Evolutionary conservation across 1,284 basidiomycete species (phyloP), one percentile per base, ranked within the genome.

Genomic region (Afroboletus lepidellus): DNA sequence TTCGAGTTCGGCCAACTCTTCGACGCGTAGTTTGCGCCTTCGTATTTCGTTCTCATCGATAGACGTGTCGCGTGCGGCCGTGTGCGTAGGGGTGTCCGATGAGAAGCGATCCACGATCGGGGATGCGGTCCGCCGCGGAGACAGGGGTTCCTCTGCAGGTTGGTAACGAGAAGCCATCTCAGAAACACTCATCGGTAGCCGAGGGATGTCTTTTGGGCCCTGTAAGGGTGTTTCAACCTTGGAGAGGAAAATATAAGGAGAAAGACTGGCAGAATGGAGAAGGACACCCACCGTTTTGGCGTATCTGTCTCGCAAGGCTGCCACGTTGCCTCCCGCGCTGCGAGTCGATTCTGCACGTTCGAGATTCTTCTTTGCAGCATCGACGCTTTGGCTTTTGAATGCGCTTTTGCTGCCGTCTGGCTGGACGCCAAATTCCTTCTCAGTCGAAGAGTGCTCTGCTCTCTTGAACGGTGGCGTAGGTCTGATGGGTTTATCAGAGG

Each of bases 101-200:
- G 45, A 51, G 45, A 66, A 58, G 23, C 55, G 58, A 41, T 74
- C 69, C 34, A 57, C 46, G 11, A 55, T 57, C 3, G 72, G 74
- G 5, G 72, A 76, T 18, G 54, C 48, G 3, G 69, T 55, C 24
- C 51, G 50, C 25, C 70, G 65, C 25, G 73, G 66, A 9, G 73
- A 73, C 32, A 65, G 57, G 24, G 72, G 70, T n/a, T 66, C 63
- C 15, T 77, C 77, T 4, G 61, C 51, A 5, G 75, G 64, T 57
- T 82, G 77, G 59, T 87, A 90, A 33, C 80, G 79, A 39, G 76
- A 78, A 3, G 86, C 85, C n/a, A 90, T 70, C 55, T 82, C 77
- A 8, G 77, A 77, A 15, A 89, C 87, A 46, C 81, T 87, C 47
- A 79, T 69, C 0, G 84, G 79, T 24, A 87, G 63, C 13, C 80